Base-by-base conservation (phyloP, 805 yeast species). In the Maudiozyma pseudohumilis region DNA sequence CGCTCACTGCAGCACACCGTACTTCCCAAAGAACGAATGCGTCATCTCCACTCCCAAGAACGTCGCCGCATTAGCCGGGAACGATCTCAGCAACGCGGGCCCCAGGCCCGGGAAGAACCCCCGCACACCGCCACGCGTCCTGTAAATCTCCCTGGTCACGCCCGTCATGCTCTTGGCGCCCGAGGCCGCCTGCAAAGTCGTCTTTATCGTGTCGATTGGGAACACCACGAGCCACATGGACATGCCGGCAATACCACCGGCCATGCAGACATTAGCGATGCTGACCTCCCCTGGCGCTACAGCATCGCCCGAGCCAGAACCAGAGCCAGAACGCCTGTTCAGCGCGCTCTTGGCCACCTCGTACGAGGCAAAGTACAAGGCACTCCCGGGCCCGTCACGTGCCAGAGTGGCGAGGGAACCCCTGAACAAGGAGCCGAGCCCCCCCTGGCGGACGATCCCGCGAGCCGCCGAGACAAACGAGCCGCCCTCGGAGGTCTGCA, bases 31-130 rank as follows among this genome's bases (percentile, higher is more conserved):
- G 42, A 62, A 46, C 16, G 59, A 53, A 41, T 62, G 68, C 5
- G 95, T 84, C 40, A 88, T 54, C 60, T 89, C 98, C 22, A 89
- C 97, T 33, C 97, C 98, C 25, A 86, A 72, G 65, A 89, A 89
- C 2, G 97, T 88, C 7, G 98, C 97, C n/a, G 98, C 98, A 61
- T 92, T 89, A 17, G 97, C 97, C 3, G 97, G 97, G 80, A 92
- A 89, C 29, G 94, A 80, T 61, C 98, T 74, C 19, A 86, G 75
- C 53, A 89, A 66, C 2, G 97, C 97, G 5, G 98, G 96, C 0
- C 96, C 96, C 18, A 89, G 70, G 40, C 98, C 98, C 3, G 97
- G 97, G 84, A 88, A 89, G 64, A 89, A 89, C 0, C 94, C 95
- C 56, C 77, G 81, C 46, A 86, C 47, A 19, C 96, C 96, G 17